Evolutionary conservation across 2,329 filamentous ascomycete species (phyloP).

Genomic region (Phaeosphaeriaceae sp.): DNA sequence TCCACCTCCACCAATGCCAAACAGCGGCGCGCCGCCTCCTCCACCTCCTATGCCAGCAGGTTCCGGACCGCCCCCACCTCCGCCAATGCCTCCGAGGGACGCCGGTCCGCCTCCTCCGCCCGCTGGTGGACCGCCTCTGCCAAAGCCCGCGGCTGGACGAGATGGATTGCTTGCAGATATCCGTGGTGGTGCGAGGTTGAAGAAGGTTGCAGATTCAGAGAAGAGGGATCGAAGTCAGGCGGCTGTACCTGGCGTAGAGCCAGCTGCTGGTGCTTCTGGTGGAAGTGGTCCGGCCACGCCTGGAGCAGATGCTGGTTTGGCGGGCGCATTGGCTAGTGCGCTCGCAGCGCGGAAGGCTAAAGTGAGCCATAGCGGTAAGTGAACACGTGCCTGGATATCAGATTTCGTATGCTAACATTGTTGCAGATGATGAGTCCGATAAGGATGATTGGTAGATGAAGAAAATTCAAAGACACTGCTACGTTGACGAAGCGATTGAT

Average conservation of each 20-base stretch:
- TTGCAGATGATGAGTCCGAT: slow-evolving; percentile 75
- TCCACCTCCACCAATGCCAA: slow-evolving; percentile 32
- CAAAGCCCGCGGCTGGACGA: slow-evolving; percentile 56
- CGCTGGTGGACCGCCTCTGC: slow-evolving; percentile 30
- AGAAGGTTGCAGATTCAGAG: slow-evolving; percentile 74
- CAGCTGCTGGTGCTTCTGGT: slow-evolving; percentile 58
- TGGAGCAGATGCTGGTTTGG: slow-evolving; percentile 48
- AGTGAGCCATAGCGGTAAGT: slow-evolving; percentile 89
- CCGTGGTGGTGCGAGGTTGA: slow-evolving; percentile 69
- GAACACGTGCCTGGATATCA: background rate
- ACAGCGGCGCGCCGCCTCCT: slow-evolving; percentile 51
- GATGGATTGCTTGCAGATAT: slow-evolving; percentile 74
- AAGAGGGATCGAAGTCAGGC: slow-evolving; percentile 76
- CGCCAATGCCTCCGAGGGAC: slow-evolving; percentile 36
- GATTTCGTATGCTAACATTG: slow-evolving; percentile 33
- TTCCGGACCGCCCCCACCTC: slow-evolving; percentile 50
- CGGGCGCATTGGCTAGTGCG: slow-evolving; percentile 74
- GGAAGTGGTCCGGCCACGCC: slow-evolving; percentile 44
- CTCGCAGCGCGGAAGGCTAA: slow-evolving; percentile 88
- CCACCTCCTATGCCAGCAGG: slow-evolving; percentile 45
- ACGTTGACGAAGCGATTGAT: background rate
- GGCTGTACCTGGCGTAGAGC: slow-evolving; percentile 60
- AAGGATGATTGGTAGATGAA: slow-evolving; percentile 73
- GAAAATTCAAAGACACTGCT: background rate
- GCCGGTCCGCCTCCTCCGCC: slow-evolving; percentile 41